Evolutionary conservation across 305 asterid species (phyloP), one percentile per base, ranked within the genome.

Genomic region (Petunia hybrid): DNA sequence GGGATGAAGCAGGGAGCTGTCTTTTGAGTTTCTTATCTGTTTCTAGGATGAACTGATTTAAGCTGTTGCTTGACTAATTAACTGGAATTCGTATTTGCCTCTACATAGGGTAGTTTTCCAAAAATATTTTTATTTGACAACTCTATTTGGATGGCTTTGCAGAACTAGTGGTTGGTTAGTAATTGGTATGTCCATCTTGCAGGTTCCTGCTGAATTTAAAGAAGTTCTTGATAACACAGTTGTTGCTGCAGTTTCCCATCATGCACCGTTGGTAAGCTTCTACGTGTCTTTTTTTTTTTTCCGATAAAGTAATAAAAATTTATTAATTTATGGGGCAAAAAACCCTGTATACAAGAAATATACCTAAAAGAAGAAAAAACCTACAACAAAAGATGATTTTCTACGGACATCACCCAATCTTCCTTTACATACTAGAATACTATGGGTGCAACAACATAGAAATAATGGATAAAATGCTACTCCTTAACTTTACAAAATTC

Each of bases 151-250:
- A 51, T 13, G 51, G 46, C 78, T 73, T 73, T 73, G 78, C 13
- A 51, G 63, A 51, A 53, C 2, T 53, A 31, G 57, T 68, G 56
- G 14, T 67, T 87, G 79, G 80, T 84, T 77, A 57, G 61, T 73
- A 73, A 73, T 51, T 73, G 63, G 80, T 83, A 66, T 87, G 81
- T 45, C 80, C 55, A 77, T 85, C 67, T 43, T 82, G 82, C 88
- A 97, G 99, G 99, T 94, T 89, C 99, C 99, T 64, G 91, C 83
- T 80, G 99, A 94, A 83, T 90, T 97, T 86, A 94, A 91, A 91
- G 95, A 89, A 84, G 97, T 91, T 85, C 94, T 97, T 84, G 99
- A 97, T 90, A 90, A 92, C 89, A 90, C 99, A 38, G 94, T 93
- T 88, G 95, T 97, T 84, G 90, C 93, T 69, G 93, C 97, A 68